These are phyloP conservation scores for Populus hybrid DNA, from an alignment of 441 rosid species.

Conservation along the genomic window DNA sequence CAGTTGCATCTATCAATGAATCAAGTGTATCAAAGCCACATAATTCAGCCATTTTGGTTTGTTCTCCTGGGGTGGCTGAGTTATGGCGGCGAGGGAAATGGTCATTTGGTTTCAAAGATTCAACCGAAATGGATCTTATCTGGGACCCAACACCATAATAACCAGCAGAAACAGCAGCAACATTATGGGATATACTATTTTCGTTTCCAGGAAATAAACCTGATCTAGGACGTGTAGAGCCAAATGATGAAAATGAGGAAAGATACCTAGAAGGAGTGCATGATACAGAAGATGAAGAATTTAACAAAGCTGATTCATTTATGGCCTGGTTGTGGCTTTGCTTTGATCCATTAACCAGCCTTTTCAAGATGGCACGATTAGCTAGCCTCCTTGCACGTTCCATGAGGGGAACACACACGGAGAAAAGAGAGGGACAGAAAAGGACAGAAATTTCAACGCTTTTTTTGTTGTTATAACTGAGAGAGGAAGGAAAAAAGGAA, in stretches of 20 bases:
- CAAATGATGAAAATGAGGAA: conserved; percentile 63
- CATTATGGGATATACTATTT: conserved; percentile 21
- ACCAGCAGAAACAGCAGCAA: background rate
- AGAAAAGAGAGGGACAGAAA: background rate
- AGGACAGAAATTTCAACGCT: background rate
- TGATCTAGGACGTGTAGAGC: conserved; percentile 32
- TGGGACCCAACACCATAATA: conserved; percentile 40
- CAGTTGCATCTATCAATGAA: conserved; percentile 74
- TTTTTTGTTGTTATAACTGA: background rate
- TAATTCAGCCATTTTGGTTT: conserved; percentile 63
- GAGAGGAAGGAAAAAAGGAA: conserved; percentile 14
- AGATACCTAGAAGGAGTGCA: conserved; percentile 66
- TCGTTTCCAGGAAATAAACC: conserved; percentile 30
- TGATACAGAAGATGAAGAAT: conserved; percentile 33
- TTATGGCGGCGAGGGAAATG: conserved; percentile 90
- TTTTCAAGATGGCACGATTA: conserved; percentile 68
- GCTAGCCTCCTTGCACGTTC: conserved; percentile 91
- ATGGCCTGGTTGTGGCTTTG: conserved; percentile 37
- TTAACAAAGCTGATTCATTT: conserved; percentile 18
- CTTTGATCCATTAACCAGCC: conserved; percentile 56
- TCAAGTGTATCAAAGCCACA: conserved; percentile 75
- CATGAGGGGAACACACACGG: conserved; percentile 35
- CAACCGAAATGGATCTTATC: conserved; percentile 68
- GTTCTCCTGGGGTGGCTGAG: conserved; percentile 87
- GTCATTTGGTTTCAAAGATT: conserved; percentile 65